These are phyloP conservation scores for Clarireedia paspali DNA, from an alignment of 2,329 filamentous ascomycete species.

Conservation along the genomic window DNA sequence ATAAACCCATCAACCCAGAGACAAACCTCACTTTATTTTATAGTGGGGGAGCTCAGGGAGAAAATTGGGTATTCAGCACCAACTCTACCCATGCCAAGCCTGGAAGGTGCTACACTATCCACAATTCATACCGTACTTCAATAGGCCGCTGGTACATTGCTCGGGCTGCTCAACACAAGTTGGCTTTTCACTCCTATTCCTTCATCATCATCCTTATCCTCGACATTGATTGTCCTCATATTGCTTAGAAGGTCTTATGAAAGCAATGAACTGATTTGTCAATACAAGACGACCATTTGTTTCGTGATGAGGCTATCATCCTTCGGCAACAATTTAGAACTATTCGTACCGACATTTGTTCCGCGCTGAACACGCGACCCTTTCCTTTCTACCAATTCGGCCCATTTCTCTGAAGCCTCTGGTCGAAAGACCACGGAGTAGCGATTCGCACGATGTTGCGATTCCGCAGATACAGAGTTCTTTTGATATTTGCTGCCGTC, in stretches of 20 bases:
- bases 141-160: too few relatives aligned
- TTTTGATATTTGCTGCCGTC: conserved; percentile 28
- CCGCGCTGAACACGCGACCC: conserved; percentile 3
- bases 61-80: too few relatives aligned
- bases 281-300: background rate
- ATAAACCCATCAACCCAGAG: too few relatives aligned
- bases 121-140: too few relatives aligned
- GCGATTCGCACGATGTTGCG: conserved; percentile 41
- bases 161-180: too few relatives aligned
- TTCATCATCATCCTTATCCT: background rate
- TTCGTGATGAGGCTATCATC: conserved; percentile 2
- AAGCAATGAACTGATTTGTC: background rate
- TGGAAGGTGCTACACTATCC: too few relatives aligned
- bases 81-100: too few relatives aligned
- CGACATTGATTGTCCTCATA: background rate
- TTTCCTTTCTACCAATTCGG: background rate
- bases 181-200: background rate
- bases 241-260: background rate
- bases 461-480: conserved; percentile 53
- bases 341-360: background rate
- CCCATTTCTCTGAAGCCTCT: background rate
- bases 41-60: too few relatives aligned
- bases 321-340: background rate
- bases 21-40: too few relatives aligned
- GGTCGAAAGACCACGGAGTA: conserved; percentile 5